Percentiles rank a stretch among this genome's conserved stretches.
phyloP scores from a whole-genome alignment of 345 rosid genomes.

The Pistacia vera region DNA sequence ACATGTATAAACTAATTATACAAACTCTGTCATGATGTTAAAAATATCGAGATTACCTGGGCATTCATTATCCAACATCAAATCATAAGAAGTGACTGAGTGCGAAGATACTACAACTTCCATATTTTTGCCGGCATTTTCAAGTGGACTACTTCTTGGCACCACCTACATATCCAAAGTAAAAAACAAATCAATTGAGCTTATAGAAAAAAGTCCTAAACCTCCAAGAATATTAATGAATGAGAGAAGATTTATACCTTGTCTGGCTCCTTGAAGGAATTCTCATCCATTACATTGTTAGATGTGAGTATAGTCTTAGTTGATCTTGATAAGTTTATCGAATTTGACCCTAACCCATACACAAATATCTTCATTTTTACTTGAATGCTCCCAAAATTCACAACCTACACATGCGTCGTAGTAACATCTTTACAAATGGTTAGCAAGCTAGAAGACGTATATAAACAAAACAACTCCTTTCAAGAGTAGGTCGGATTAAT shows the following conservation, averaged over 20 bases:
- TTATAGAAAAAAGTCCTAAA: neutral
- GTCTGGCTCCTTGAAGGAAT: conserved; percentile 64
- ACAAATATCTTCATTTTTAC: conserved; percentile 54
- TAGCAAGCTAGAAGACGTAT: neutral
- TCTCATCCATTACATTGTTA: conserved; percentile 73
- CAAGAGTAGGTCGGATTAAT: too few species aligned
- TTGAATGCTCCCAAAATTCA: conserved; percentile 65
- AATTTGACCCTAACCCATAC: conserved; percentile 55
- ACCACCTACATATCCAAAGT: conserved; percentile 54
- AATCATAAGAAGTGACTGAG: conserved; percentile 74
- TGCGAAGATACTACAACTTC: conserved; percentile 54
- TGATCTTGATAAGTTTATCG: conserved; percentile 45
- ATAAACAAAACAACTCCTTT: neutral
- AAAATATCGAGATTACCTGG: too few species aligned
- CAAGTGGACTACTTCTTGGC: conserved; percentile 46
- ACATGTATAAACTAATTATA: too few species aligned
- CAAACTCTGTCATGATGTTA: too few species aligned
- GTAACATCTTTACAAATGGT: neutral
- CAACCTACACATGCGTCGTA: conserved; percentile 40
- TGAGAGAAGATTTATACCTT: conserved; percentile 47
- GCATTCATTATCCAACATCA: conserved; percentile 11
- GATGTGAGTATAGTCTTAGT: conserved; percentile 67
- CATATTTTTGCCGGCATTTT: conserved; percentile 51
- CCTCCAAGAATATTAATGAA: neutral
- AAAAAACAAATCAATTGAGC: neutral